These are phyloP conservation scores for Pleurotus salmoneostramineus DNA, from an alignment of 768 basidiomycete genomes.

Conservation along the genomic window DNA sequence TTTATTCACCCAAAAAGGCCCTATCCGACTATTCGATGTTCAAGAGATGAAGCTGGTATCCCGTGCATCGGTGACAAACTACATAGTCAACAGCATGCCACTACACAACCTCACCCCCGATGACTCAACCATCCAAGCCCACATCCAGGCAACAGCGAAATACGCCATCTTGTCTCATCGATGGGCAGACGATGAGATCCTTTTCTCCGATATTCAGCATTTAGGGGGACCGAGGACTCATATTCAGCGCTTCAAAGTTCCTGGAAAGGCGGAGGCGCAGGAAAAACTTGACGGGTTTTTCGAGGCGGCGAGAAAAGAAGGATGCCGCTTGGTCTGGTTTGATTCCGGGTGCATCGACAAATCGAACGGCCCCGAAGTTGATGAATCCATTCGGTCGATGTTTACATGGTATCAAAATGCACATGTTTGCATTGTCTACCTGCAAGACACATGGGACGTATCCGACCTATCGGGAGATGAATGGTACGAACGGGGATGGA, in stretches of 20 bases:
- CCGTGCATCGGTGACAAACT: no score
- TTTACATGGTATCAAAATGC: not conserved
- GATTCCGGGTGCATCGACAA: not conserved
- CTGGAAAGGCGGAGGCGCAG: not conserved
- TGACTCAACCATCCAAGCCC: not conserved
- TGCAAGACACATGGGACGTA: not conserved
- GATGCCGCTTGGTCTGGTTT: constrained; percentile 1
- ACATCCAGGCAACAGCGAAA: not conserved
- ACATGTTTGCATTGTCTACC: not conserved
- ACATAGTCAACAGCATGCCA: no score
- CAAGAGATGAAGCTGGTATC: no score
- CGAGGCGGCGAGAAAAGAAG: not conserved
- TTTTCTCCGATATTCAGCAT: not conserved
- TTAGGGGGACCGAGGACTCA: not conserved
- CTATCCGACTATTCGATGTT: no score
- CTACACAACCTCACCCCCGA: no score
- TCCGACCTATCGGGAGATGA: not conserved
- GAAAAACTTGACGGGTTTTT: not conserved
- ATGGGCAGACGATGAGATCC: not conserved
- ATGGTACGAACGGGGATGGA: not conserved
- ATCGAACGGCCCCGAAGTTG: not conserved
- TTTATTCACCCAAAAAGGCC: no score
- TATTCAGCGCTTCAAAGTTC: not conserved
- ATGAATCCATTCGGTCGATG: not conserved
- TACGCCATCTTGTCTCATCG: not conserved